Base-by-base conservation (phyloP, 495 filamentous ascomycete genomes). In the Penicillium malachiteum region DNA sequence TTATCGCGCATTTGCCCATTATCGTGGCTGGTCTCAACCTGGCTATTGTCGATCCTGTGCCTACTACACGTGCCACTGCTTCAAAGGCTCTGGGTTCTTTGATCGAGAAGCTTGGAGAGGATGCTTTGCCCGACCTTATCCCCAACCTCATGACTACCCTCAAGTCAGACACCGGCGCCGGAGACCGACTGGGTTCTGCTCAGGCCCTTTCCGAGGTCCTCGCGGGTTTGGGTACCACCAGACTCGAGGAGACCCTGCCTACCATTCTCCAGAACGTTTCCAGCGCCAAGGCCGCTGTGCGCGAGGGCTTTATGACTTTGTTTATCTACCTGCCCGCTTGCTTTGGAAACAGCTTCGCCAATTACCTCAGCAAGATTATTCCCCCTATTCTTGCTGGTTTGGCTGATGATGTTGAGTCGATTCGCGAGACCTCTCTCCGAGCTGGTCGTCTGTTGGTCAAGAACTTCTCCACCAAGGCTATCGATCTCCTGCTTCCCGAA, bases 271-370 rank as follows among this genome's bases (percentile, higher is more conserved):
- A 98, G 66, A 98, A 98, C 60, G 92, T 95, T 48, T 84, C 89
- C 59, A 97, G 94, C 64, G 81, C 90, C 48, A 97, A 96, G 70
- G 71, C 94, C 16, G 81, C 90, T 57, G 90, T 97, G 55, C 86
- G 94, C 56, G 94, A 98, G 78, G 94, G 94, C 35, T 98, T 97
- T 79, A 98, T 98, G 94, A 96, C 94, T 30, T 81, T 98, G 39
- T 98, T 98, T 74, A 97, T 98, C 59, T 98, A 96, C 80, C 84
- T 98, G 73, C 94, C 94, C 14, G 95, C 95, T 53, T 98, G 94
- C 73, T 98, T 98, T 67, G 94, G 94, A 60, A 97, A 97, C 79
- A 96, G 92, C 75, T 98, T 98, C 69, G 90, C 94, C 57, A 87
- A 89, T 65, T 98, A 98, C 65, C 87, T 98, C 48, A 89, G 86